Base-by-base conservation (phyloP, 352 stramenopile genomes). In the Blastocystis sp. region DNA sequence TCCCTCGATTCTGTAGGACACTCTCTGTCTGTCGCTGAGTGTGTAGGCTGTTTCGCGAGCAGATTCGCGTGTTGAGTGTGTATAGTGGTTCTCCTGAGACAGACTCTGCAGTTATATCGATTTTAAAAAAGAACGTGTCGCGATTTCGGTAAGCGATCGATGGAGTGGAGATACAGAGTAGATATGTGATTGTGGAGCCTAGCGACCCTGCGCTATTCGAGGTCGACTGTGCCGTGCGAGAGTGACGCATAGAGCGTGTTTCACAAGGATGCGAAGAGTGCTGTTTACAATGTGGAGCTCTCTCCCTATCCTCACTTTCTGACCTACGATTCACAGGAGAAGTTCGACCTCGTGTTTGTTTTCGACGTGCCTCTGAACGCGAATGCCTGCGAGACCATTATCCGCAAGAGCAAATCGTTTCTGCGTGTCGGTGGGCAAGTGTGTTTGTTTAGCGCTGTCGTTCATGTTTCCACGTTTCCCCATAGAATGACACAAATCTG, bases 221-320 rank as follows among this genome's bases (percentile, higher is more conserved):
- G 7, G 73, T 55, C 39, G 7, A 37, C 5, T 30, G 0, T 2
- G n/a, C 9, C 20, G 37, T 2, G 3, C 9, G n/a, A 39, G 18
- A 7, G 16, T 78, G 39, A 64, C 9, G 6, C 16, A 1, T 89
- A 79, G 63, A 79, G 41, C 37, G 26, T 53, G 37, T 69, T 89
- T 11, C 20, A 24, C 18, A 34, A 20, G 26, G 18, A 30, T n/a
- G 24, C 30, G 18, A 62, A 55, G 47, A 76, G 53, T 66, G 75
- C 63, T 30, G 26, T 78, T 54, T 59, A 76, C 26, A 53, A 39
- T 7, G 43, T 89, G 50, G 78, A 89, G 26, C 53, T 89, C 20
- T 89, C 78, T 56, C 78, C 78, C 18, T 89, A 78, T 56, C 78
- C 78, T 45, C 63, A 79, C 50, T 89, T 89, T 76, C 59, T 89